A percentile compares a stretch with the other conserved stretches of the same genome.
phyloP scores from a whole-genome alignment of 805 yeast species.

The Pichia thaimueangensis region DNA sequence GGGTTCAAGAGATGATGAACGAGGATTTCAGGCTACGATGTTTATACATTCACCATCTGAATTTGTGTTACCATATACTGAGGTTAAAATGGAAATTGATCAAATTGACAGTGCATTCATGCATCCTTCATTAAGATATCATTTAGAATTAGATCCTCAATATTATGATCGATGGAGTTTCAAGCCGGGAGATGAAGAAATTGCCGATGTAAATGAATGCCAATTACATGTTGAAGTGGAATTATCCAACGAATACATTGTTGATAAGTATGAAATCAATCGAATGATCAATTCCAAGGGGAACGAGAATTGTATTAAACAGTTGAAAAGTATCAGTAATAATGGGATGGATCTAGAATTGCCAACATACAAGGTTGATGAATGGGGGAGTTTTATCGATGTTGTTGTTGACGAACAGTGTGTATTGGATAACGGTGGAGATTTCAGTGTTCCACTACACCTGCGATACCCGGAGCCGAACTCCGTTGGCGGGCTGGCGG shows the following conservation, averaged over 20 bases:
- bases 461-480: constrained; percentile 26
- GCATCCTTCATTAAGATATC: constrained; percentile 22
- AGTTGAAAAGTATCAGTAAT: constrained; percentile 15
- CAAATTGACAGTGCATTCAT: constrained; percentile 4
- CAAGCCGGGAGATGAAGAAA: constrained; percentile 4
- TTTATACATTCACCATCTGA: constrained; percentile 20
- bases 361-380: constrained; percentile 24
- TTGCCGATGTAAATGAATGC: constrained; percentile 15
- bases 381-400: constrained; percentile 22
- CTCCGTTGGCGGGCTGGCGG: constrained; percentile 3
- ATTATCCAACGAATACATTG: constrained; percentile 22
- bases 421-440: constrained; percentile 9
- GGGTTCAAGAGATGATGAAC: constrained; percentile 3
- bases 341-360: constrained; percentile 26
- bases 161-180: background rate
- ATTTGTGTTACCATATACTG: background rate
- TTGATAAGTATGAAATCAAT: constrained; percentile 25
- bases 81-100: background rate
- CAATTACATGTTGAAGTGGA: constrained; percentile 20
- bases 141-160: constrained; percentile 18
- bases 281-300: constrained; percentile 1
- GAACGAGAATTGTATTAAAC: constrained; percentile 4
- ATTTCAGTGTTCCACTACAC: constrained; percentile 29
- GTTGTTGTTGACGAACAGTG: constrained; percentile 16
- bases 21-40: constrained; percentile 20